Percentiles rank a stretch among this genome's conserved stretches.
phyloP scores from a whole-genome alignment of 305 asterid genomes.

The Andrographis paniculata region DNA sequence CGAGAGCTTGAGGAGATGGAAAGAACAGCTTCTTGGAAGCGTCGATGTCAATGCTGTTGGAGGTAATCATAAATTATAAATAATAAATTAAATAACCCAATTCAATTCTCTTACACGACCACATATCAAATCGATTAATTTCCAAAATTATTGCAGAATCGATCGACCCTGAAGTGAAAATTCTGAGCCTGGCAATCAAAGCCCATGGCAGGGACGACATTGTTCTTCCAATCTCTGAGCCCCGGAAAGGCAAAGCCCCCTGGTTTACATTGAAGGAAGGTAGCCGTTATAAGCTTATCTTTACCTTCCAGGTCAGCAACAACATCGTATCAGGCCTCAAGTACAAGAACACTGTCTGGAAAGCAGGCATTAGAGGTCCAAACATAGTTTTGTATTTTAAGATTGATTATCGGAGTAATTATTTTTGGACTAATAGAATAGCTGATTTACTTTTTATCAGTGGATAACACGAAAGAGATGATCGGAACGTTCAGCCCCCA shows the following conservation, averaged over 20 bases:
- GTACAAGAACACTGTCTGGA: slow-evolving; percentile 86
- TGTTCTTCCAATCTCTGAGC: slow-evolving; percentile 68
- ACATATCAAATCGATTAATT: no score
- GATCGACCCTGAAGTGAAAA: slow-evolving; percentile 85
- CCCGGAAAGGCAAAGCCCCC: slow-evolving; percentile 65
- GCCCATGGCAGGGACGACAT: slow-evolving; percentile 74
- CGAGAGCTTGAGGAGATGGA: slow-evolving; percentile 92
- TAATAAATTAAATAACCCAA: no score
- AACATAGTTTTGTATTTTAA: no score
- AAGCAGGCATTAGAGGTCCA: slow-evolving; percentile 64
- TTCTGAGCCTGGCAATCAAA: slow-evolving; percentile 70
- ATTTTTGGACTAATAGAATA: neutral
- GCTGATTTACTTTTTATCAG: slow-evolving; percentile 20
- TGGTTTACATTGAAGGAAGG: slow-evolving; percentile 97
- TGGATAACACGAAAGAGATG: slow-evolving; percentile 71
- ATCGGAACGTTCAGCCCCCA: slow-evolving; percentile 89
- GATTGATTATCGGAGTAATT: neutral
- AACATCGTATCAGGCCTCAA: slow-evolving; percentile 92
- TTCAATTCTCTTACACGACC: no score
- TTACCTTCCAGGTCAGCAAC: slow-evolving; percentile 80
- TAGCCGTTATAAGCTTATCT: slow-evolving; percentile 65
- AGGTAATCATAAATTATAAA: slow-evolving; percentile 49
- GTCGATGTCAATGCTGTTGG: slow-evolving; percentile 83
- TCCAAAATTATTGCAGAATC: no score
- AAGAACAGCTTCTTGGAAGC: slow-evolving; percentile 88